Evolutionary conservation across 805 yeast genomes (phyloP), one percentile per base, ranked within the genome.

Genomic region (Komagataella phaffii): DNA sequence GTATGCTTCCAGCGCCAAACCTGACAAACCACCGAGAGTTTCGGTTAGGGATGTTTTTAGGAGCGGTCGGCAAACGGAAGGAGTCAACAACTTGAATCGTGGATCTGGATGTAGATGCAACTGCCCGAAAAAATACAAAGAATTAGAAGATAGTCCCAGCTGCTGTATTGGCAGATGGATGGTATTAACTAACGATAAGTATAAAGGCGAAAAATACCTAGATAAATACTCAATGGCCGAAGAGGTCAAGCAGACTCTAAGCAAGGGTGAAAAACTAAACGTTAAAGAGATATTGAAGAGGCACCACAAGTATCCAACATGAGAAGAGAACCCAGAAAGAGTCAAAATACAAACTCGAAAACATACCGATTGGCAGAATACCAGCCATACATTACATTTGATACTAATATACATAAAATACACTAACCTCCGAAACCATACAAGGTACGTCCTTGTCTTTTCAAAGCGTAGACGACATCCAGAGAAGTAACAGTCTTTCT

Each of bases 401-500:
- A 30, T 30, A 30, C 40, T 30, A 30, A 30, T 30, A 30, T 30
- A 30, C 40, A 30, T 30, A 30, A 30, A 30, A 30, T 30, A 30
- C 40, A 30, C 40, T 84, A 91, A 84, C 96, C 96, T 80, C 98
- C 98, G 86, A 91, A 93, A 90, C 98, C 98, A 73, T 91, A 91
- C 74, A 93, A 84, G 77, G 98, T 93, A 80, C 98, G 87, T 71
- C 99, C 99, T 81, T 93, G 97, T 85, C 98, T 89, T 93, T 91
- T 91, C 77, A 91, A 86, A 67, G 98, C 98, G 75, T 91, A 91
- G 67, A 91, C 98, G 64, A 91, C 98, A 72, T 91, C 99, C 69
- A 91, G 82, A 57, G 99, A 90, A 63, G 99, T 91, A 66, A 91
- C 98, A 60, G 99, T 93, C 89, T 91, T 91, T 85, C 99, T 89